Evolutionary conservation across 129 eudicot species (phyloP), one percentile per base, ranked within the genome.

Genomic region (Pseudognaphalium luteoalbum): DNA sequence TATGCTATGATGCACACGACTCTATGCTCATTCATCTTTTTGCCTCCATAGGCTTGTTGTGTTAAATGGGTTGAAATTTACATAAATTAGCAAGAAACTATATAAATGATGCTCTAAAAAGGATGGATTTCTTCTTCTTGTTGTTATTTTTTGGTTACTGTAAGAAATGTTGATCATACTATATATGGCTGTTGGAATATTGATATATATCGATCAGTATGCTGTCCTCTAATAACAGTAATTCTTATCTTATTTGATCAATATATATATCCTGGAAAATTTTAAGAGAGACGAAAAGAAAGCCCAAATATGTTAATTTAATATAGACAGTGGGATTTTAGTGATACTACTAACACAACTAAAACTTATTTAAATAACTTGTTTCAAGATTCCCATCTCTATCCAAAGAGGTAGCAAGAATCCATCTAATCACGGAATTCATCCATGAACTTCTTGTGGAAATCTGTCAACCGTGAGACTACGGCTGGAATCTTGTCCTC

Each of bases 401-500:
- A 64, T 64, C 65, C 80, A 34, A 58, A 73, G 19, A 6, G 35
- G 11, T 52, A 11, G 5, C n/a, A 21, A 58, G 10, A 73, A 57
- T 22, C 7, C 21, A 22, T 61, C 70, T 80, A 94, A 70, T 83
- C 97, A 54, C 93, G 93, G 19, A 65, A 94, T 65, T 91, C 96
- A 47, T 84, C 86, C 97, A 94, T 87, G 85, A 94, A 87, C 41
- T 63, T 67, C 73, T 82, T 84, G 83, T 94, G 98, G 68, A 91
- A 94, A 17, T 84, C 87, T 25, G 88, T 88, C 69, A 94, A 81
- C 28, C 85, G 86, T 39, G 90, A 74, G 30, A 94, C 87, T 10
- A 94, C 70, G 21, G 88, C 97, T 30, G 97, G 97, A 21, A 94
- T 94, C 82, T 88, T 94, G 10, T 94, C 93, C 89, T 94, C 98